phyloP scores from a whole-genome alignment of 352 stramenopile genomes.

The Phytophthora uliginosa region DNA sequence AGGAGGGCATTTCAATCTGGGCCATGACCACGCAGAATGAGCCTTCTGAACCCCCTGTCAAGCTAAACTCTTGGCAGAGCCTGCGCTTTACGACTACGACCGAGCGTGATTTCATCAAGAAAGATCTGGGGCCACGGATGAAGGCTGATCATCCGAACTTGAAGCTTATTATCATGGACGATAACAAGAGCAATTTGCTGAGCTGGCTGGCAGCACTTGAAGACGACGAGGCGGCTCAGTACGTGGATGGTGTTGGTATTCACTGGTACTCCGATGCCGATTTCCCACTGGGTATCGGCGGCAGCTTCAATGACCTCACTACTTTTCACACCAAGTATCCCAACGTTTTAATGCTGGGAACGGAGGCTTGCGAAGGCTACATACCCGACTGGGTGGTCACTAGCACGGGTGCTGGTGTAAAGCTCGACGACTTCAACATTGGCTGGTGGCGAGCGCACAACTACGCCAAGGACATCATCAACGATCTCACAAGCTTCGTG shows the following conservation, averaged over 20 bases:
- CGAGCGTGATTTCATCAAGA: slow-evolving; percentile 74
- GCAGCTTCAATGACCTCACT: slow-evolving; percentile 50
- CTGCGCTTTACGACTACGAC: slow-evolving; percentile 44
- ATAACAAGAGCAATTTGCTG: slow-evolving; percentile 73
- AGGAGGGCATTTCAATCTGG: slow-evolving; percentile 68
- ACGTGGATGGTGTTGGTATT: slow-evolving; percentile 82
- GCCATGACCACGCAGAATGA: slow-evolving; percentile 86
- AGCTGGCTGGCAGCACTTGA: slow-evolving; percentile 46
- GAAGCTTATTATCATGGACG: slow-evolving; percentile 80
- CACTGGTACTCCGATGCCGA: slow-evolving; percentile 82
- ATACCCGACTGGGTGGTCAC: slow-evolving; percentile 41
- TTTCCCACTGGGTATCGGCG: slow-evolving; percentile 35
- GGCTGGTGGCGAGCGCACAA: slow-evolving; percentile 76
- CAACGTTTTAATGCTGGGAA: slow-evolving; percentile 72
- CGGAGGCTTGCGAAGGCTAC: slow-evolving; percentile 71
- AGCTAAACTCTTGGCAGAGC: slow-evolving; percentile 55
- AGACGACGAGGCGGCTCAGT: slow-evolving; percentile 55
- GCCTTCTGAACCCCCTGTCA: slow-evolving; percentile 46
- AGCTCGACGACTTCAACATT: slow-evolving; percentile 41
- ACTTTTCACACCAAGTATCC: slow-evolving; percentile 49
- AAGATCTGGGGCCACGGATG: slow-evolving; percentile 73
- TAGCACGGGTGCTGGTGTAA: slow-evolving; percentile 45
- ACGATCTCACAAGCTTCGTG: slow-evolving; percentile 83
- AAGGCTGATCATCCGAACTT: slow-evolving; percentile 72
- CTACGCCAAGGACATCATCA: slow-evolving; percentile 89